Evolutionary conservation across 2,329 filamentous ascomycete genomes (phyloP).

Genomic region (Colletotrichum endophyticum): DNA sequence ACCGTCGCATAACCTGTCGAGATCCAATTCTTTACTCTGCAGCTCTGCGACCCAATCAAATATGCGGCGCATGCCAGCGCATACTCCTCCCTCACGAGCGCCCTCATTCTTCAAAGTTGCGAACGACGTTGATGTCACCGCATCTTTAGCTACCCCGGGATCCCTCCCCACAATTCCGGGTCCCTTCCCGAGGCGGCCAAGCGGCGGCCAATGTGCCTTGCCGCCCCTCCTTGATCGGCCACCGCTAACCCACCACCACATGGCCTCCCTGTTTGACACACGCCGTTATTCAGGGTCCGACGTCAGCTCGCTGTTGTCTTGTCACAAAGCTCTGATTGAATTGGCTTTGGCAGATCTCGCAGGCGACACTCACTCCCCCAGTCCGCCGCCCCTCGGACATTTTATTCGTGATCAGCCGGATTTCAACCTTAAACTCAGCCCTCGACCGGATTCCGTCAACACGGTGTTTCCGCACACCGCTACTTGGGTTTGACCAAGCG

Average conservation of each 20-base stretch:
- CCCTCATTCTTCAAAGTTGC: not conserved
- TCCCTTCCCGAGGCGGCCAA: conserved; percentile 19
- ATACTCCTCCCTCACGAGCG: not conserved
- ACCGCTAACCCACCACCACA: conserved; percentile 15
- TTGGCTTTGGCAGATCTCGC: not conserved
- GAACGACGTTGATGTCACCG: conserved; percentile 9
- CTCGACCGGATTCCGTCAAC: not conserved
- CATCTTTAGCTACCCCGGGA: conserved; percentile 2
- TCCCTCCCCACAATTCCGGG: conserved; percentile 13
- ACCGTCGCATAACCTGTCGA: not conserved
- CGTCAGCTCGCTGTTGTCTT: not conserved
- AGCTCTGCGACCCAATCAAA: not conserved
- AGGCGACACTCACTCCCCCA: not conserved
- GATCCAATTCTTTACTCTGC: not conserved
- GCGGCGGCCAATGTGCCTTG: conserved; percentile 15
- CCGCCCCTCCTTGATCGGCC: conserved; percentile 17
- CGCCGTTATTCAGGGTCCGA: conserved; percentile 3
- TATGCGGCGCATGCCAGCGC: conserved; percentile 1
- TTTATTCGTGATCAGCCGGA: not conserved
- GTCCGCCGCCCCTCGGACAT: not conserved
- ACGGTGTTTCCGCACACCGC: not conserved
- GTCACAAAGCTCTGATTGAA: not conserved
- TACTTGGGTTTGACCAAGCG: not conserved
- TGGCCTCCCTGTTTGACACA: conserved; percentile 15
- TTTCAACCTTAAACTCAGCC: not conserved